phyloP scores from a whole-genome alignment of 495 filamentous ascomycete species.

The Penicillium cosmopolitanum region DNA sequence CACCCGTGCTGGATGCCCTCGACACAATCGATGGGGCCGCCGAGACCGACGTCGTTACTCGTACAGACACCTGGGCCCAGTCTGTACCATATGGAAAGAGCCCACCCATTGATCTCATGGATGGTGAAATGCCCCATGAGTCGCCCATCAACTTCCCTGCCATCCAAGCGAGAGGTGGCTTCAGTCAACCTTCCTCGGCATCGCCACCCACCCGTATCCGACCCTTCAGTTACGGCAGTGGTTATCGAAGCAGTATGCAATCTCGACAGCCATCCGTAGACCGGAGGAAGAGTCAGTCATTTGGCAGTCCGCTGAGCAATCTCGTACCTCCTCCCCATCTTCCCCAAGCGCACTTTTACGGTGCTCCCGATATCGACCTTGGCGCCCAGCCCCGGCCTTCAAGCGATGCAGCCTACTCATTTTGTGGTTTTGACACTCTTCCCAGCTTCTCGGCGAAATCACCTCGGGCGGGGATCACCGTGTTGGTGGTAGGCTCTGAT shows the following conservation, averaged over 20 bases:
- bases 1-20: constrained; percentile 49
- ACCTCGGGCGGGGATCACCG: constrained; percentile 61
- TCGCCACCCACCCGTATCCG: constrained; percentile 51
- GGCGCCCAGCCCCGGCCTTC: constrained; percentile 26
- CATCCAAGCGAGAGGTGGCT: constrained; percentile 47
- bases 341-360: constrained; percentile 74
- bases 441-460: constrained; percentile 50
- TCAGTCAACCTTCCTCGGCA: constrained; percentile 53
- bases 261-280: constrained; percentile 49
- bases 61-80: constrained; percentile 54
- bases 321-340: constrained; percentile 79
- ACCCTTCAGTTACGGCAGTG: constrained; percentile 50
- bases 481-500: constrained; percentile 76
- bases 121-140: constrained; percentile 46
- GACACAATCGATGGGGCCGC: constrained; percentile 35
- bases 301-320: constrained; percentile 44
- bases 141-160: constrained; percentile 48
- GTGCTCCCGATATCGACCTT: constrained; percentile 58
- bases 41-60: constrained; percentile 40
- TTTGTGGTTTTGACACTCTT: constrained; percentile 78
- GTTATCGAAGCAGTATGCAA: constrained; percentile 38
- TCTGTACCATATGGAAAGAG: constrained; percentile 54
- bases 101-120: constrained; percentile 48
- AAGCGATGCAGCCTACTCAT: constrained; percentile 68
- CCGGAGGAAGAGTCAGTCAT: constrained; percentile 48